A percentile compares a stretch with the other conserved stretches of the same genome.
Evolutionary conservation across 495 filamentous ascomycete genomes (phyloP).

Genomic region (Margaritispora aquatica): DNA sequence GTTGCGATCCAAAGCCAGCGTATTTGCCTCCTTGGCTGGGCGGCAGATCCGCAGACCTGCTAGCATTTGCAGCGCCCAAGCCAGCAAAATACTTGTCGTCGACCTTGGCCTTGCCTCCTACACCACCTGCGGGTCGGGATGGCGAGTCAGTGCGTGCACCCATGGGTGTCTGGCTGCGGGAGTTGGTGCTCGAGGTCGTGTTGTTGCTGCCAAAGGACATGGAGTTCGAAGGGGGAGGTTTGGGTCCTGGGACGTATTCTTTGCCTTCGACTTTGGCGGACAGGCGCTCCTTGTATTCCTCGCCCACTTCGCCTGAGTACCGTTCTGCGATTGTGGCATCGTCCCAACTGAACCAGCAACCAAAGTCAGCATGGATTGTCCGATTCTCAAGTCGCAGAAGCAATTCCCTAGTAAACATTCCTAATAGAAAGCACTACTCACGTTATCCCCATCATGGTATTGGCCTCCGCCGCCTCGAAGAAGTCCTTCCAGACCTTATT

Average conservation of each 20-base stretch:
- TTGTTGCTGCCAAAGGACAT: constrained; percentile 13
- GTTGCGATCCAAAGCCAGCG: constrained; percentile 63
- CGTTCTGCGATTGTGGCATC: constrained; percentile 74
- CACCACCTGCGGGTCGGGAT: constrained; percentile 21
- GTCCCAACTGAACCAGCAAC: constrained; percentile 48
- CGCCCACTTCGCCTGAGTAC: constrained; percentile 80
- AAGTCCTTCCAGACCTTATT: constrained; percentile 82
- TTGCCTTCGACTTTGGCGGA: constrained; percentile 76
- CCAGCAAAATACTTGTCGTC: constrained; percentile 88
- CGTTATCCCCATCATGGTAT: constrained; percentile 45
- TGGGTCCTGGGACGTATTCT: constrained; percentile 68
- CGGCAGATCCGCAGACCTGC: constrained; percentile 63
- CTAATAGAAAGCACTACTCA: constrained; percentile 3
- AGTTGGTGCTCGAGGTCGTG: constrained; percentile 9
- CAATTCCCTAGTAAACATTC: constrained; percentile 25
- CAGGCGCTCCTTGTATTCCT: constrained; percentile 93
- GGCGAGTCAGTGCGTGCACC: constrained; percentile 19
- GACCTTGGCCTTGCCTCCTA: constrained; percentile 45
- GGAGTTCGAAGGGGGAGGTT: constrained; percentile 19
- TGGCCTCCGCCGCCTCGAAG: constrained; percentile 67
- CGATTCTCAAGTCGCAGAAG: constrained; percentile 8
- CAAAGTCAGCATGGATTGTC: not conserved
- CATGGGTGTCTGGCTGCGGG: constrained; percentile 17
- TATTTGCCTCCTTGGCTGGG: constrained; percentile 92
- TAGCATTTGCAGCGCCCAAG: constrained; percentile 73